These are phyloP conservation scores for Punica granatum DNA, from an alignment of 345 rosid genomes.

Conservation along the genomic window DNA sequence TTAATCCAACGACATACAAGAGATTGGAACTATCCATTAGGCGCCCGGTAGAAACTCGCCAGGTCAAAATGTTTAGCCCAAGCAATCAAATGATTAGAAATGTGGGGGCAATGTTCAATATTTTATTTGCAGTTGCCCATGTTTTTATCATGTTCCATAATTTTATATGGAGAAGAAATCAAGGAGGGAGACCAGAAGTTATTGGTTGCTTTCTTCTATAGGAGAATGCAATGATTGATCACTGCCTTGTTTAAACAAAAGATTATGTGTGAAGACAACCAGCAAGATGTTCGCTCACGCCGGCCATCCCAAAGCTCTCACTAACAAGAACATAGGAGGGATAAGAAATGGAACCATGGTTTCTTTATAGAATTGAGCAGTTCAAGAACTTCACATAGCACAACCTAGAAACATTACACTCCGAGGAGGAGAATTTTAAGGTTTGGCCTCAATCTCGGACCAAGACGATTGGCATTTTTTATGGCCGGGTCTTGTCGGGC, in stretches of 20 bases:
- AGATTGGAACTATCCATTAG: too few relatives aligned
- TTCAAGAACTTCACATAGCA: too few relatives aligned
- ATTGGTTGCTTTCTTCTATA: not conserved
- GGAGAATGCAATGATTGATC: not conserved
- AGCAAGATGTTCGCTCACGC: not conserved
- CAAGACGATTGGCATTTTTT: not conserved
- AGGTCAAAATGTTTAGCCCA: too few relatives aligned
- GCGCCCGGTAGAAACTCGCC: too few relatives aligned
- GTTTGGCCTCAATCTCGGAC: not conserved
- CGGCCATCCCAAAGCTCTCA: constrained; percentile 3
- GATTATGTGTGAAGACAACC: not conserved
- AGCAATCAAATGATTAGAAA: too few relatives aligned
- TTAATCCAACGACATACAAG: too few relatives aligned
- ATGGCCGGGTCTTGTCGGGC: not conserved
- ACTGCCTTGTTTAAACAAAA: not conserved
- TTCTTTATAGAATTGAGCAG: too few relatives aligned
- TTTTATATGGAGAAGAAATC: not conserved
- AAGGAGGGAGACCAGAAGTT: not conserved
- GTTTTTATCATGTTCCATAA: not conserved
- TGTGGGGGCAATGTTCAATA: not conserved
- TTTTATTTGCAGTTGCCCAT: not conserved
- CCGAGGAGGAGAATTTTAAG: not conserved
- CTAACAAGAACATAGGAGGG: not conserved
- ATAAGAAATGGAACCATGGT: too few relatives aligned
- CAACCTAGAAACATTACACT: not conserved